Percentiles rank a stretch among this genome's conserved stretches.
These are phyloP conservation scores for Cyclocybe aegerita DNA, from an alignment of 768 basidiomycete genomes.

Conservation along the genomic window DNA sequence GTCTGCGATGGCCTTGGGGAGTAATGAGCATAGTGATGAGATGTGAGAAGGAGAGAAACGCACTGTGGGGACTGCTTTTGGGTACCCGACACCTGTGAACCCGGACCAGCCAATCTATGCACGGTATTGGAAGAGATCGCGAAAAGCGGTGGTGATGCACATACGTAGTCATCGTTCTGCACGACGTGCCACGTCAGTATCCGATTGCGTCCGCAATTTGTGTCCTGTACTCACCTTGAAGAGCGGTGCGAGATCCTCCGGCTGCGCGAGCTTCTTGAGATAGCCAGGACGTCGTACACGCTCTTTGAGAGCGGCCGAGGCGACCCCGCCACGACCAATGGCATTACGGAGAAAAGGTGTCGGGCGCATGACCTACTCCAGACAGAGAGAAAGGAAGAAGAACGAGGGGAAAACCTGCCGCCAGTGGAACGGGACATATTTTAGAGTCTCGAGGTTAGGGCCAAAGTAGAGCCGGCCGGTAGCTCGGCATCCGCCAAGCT, in stretches of 20 bases:
- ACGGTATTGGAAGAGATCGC: too few relatives aligned
- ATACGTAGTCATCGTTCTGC: constrained; percentile 47
- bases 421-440: too few relatives aligned
- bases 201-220: background rate
- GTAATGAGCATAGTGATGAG: background rate
- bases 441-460: too few relatives aligned
- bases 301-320: constrained; percentile 34
- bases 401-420: too few relatives aligned
- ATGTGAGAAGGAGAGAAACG: constrained; percentile 10
- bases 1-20: constrained; percentile 42
- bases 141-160: constrained; percentile 1
- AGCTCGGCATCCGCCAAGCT: too few relatives aligned
- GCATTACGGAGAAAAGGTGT: constrained; percentile 29
- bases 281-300: constrained; percentile 40
- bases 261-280: constrained; percentile 32
- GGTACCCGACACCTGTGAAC: constrained; percentile 52
- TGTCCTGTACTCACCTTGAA: constrained; percentile 33
- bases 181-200: background rate
- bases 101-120: constrained; percentile 50
- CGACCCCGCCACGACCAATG: constrained; percentile 1
- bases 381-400: background rate
- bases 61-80: constrained; percentile 43
- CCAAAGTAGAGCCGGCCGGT: too few relatives aligned
- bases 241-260: constrained; percentile 39
- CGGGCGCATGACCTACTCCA: constrained; percentile 21